These are phyloP conservation scores for Pythium sukuiense DNA, from an alignment of 352 stramenopile genomes.

Conservation along the genomic window DNA sequence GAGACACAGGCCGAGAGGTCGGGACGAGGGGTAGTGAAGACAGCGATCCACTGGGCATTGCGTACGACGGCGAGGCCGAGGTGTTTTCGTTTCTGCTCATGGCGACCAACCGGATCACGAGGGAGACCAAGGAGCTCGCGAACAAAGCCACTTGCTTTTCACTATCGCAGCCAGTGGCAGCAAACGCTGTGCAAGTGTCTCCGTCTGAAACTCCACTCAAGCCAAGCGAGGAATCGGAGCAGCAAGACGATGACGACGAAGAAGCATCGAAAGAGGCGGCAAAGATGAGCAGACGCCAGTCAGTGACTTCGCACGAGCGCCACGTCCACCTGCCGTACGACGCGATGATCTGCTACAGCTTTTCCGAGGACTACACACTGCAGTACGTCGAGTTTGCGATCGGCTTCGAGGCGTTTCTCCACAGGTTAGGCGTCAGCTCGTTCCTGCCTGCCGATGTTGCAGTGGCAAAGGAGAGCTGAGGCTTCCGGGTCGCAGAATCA, in stretches of 20 bases:
- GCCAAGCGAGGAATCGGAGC: background rate
- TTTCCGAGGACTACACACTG: slow-evolving; percentile 42
- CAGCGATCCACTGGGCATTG: slow-evolving; percentile 61
- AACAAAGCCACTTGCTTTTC: slow-evolving; percentile 60
- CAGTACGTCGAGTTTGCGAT: slow-evolving; percentile 89
- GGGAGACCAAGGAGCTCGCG: slow-evolving; percentile 56
- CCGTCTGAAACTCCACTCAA: background rate
- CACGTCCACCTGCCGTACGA: slow-evolving; percentile 77
- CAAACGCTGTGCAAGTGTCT: background rate
- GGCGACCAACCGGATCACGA: slow-evolving; percentile 72
- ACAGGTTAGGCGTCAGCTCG: slow-evolving; percentile 55
- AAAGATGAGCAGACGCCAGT: background rate
- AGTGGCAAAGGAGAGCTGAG: background rate
- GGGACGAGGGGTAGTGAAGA: slow-evolving; percentile 49
- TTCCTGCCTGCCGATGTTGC: slow-evolving; percentile 38
- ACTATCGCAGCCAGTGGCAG: slow-evolving; percentile 20
- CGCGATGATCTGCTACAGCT: slow-evolving; percentile 87
- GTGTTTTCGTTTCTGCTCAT: slow-evolving; percentile 69
- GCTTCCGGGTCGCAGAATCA: background rate
- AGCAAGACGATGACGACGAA: background rate
- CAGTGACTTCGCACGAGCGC: slow-evolving; percentile 36
- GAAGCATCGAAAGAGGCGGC: background rate
- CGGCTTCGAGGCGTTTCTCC: slow-evolving; percentile 82
- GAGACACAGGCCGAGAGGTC: slow-evolving; percentile 20
- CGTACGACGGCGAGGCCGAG: slow-evolving; percentile 51